Percentiles rank a stretch among this genome's conserved stretches.
Evolutionary conservation across 169 alveolate species (phyloP).

Genomic region (Plasmodium berghei): DNA sequence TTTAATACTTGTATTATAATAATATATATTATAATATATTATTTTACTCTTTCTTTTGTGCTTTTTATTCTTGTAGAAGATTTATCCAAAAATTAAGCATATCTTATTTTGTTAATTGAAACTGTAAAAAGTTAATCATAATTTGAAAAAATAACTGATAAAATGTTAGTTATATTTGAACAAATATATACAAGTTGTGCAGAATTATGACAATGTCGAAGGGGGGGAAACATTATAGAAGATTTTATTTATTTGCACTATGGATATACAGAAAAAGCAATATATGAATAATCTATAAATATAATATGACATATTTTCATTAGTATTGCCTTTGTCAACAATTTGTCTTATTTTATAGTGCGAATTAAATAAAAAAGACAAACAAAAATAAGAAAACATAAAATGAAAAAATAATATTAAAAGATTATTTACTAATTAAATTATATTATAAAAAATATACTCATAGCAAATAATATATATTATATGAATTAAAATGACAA

Average conservation of each 20-base stretch:
- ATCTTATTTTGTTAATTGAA: no score
- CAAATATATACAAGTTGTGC: no score
- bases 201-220: no score
- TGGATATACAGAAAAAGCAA: constrained; percentile 10
- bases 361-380: background rate
- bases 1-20: no score
- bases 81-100: no score
- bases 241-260: constrained; percentile 11
- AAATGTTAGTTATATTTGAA: no score
- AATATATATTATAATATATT: no score
- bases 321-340: constrained; percentile 9
- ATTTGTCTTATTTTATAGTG: constrained; percentile 8
- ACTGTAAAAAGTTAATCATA: no score
- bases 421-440: constrained; percentile 1
- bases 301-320: background rate
- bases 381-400: constrained; percentile 10
- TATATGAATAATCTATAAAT: constrained; percentile 13
- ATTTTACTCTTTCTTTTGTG: no score
- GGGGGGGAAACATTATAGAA: constrained; percentile 5
- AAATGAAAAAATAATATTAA: background rate
- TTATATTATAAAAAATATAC: constrained; percentile 23
- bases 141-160: no score
- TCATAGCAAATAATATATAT: constrained; percentile 9
- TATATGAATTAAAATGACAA: constrained; percentile 9
- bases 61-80: no score